Evolutionary conservation across 2,329 filamentous ascomycete genomes (phyloP), one percentile per base, ranked within the genome.

Genomic region (Ophiostoma triangulosporum): DNA sequence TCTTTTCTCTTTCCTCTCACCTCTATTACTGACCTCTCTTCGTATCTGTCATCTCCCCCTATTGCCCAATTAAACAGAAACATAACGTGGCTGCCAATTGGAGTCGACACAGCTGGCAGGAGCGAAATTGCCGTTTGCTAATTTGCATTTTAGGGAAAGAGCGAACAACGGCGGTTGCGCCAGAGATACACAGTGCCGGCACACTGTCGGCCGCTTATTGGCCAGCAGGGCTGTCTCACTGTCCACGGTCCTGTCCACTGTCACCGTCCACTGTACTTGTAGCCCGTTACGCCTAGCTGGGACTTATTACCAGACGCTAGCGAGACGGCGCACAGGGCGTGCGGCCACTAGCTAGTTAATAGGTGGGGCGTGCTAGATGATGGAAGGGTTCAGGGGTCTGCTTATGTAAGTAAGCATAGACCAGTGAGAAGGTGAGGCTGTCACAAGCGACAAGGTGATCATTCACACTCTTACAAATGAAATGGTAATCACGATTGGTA

Each of bases 121-220:
- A 14, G 14, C 17, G 17, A 48, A 29, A 48, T 32, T 48, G 27
- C 27, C 29, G n/a, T 48, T 12, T 43, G 20, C 20, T 20, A 24
- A 20, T 22, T 14, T 46, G 24, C 24, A n/a, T n/a, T n/a, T n/a
- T 22, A 46, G 26, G 45, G 45, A 46, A 46, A 17, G 45, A 48
- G 29, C n/a, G 45, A 48, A 29, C 27, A 29, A 14, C 46, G 46
- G 46, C 46, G 46, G 46, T 48, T 48, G 46, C 46, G 46, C 27
- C 26, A 48, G 46, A 33, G 46, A 48, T 17, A 33, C 46, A 48
- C 46, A 31, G 46, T 48, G 29, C 17, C 27, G 11, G 31, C 29
- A 7, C n/a, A 22, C 7, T 20, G 46, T 9, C 43, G 17, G 26
- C 20, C 6, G 17, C 46, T 31, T 29, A 6, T 17, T 11, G 27